Percentiles rank a stretch among this genome's conserved stretches.
These are phyloP conservation scores for Aspergillus intermedius DNA, from an alignment of 2,329 filamentous ascomycete genomes.

Conservation along the genomic window DNA sequence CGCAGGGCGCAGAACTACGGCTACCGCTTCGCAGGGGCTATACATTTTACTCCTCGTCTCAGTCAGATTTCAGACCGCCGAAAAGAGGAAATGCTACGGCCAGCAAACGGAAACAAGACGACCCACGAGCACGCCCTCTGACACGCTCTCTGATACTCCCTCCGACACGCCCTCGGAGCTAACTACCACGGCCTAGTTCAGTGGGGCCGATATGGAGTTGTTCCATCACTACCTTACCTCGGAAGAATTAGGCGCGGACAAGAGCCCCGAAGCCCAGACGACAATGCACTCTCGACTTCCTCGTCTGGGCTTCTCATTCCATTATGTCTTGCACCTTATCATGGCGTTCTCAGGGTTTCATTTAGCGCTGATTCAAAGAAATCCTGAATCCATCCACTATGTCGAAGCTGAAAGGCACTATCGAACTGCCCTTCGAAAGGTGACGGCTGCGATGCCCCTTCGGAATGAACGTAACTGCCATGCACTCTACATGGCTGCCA, in stretches of 20 bases:
- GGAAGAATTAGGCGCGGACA: conserved; percentile 2
- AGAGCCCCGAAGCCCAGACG: background rate
- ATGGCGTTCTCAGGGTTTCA: conserved; percentile 11
- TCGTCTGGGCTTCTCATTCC: conserved; percentile 6
- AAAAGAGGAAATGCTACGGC: conserved; percentile 1
- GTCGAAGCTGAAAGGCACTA: conserved; percentile 8
- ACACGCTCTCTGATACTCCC: too few relatives aligned
- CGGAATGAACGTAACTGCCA: conserved; percentile 1
- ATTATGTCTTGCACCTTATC: conserved; percentile 9
- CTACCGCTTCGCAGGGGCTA: background rate
- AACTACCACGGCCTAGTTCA: conserved; percentile 5
- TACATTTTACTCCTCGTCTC: conserved; percentile 6
- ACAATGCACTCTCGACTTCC: conserved; percentile 1
- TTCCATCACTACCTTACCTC: conserved; percentile 11
- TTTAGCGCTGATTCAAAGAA: background rate
- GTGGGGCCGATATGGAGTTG: conserved; percentile 8
- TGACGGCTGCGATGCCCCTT: conserved; percentile 1
- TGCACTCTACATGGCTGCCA: conserved; percentile 3
- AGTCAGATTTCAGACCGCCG: conserved; percentile 5
- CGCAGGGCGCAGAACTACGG: background rate
- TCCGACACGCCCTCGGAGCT: background rate
- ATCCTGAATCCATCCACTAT: background rate
- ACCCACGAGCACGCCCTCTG: background rate
- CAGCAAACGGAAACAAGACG: background rate
- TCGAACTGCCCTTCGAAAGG: conserved; percentile 4